Percentiles rank a stretch among this genome's conserved stretches.
Conservation (phyloP, 257 asterid species). For the Prunella vulgaris region DNA sequence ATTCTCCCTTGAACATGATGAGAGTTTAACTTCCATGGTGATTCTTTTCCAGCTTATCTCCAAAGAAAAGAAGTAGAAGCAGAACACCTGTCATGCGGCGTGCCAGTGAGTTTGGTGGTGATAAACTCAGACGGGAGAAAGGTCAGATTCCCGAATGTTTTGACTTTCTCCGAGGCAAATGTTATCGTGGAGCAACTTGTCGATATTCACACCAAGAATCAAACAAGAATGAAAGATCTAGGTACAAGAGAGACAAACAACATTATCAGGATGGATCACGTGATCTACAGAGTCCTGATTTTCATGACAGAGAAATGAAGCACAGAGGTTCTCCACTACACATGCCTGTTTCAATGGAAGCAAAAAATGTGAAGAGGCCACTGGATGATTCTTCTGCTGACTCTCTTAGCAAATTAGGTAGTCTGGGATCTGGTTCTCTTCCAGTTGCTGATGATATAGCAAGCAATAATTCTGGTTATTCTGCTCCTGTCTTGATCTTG, state of each 20-base stretch:
- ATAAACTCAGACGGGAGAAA: slow-evolving; percentile 50
- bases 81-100: slow-evolving; percentile 56
- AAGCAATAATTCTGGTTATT: slow-evolving; percentile 20
- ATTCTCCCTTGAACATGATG: slow-evolving; percentile 1
- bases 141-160: slow-evolving; percentile 51
- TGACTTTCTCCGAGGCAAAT: slow-evolving; percentile 66
- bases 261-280: slow-evolving; percentile 37
- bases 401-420: slow-evolving; percentile 30
- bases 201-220: slow-evolving; percentile 63
- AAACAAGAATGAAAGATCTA: slow-evolving; percentile 48
- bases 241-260: slow-evolving; percentile 43
- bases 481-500: slow-evolving; percentile 25
- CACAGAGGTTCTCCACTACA: slow-evolving; percentile 30
- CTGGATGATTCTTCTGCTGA: slow-evolving; percentile 25
- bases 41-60: slow-evolving; percentile 61
- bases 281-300: slow-evolving; percentile 33
- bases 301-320: slow-evolving; percentile 33
- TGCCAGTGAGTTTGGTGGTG: slow-evolving; percentile 37
- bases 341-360: slow-evolving; percentile 32
- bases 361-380: slow-evolving; percentile 22
- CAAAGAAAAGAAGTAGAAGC: slow-evolving; percentile 75
- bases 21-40: slow-evolving; percentile 17
- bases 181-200: slow-evolving; percentile 82
- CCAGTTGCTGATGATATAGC: not conserved
- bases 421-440: slow-evolving; percentile 12